Evolutionary conservation across 2,329 filamentous ascomycete genomes (phyloP), one percentile per base, ranked within the genome.

Genomic region (Phoma sp.): DNA sequence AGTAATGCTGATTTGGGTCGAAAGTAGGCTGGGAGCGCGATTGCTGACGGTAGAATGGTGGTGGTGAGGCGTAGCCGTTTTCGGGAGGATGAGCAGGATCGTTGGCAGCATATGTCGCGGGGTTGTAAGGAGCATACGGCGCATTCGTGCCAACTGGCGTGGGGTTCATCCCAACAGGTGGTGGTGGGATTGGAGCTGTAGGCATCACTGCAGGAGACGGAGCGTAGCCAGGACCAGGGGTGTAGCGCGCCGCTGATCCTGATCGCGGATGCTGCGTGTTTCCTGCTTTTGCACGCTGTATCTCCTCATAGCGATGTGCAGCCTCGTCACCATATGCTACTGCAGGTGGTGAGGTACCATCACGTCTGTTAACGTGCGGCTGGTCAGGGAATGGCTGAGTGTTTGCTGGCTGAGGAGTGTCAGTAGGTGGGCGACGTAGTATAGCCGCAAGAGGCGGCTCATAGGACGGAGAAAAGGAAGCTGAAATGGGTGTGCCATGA

Each of bases 401-500:
- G 31, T 53, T 41, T 51, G 58, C 50, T 54, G 69, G 65, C 70
- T 74, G 69, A 29, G 62, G 64, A 24, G 68, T 49, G 68, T 75
- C 69, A 75, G 73, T 72, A 41, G 51, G 53, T 55, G 72, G 61
- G 31, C 62, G 68, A 37, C 63, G 65, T 44, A 74, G 60, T 36
- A 73, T 49, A 24, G 70, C 62, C 44, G 73, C 73, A 57, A 73
- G 60, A 64, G 72, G 73, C 62, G 73, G 72, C 54, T 73, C 70
- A 48, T 68, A 71, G 57, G 73, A 74, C 7, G 72, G 72, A 56
- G 64, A 64, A 49, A 74, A 73, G 54, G 62, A 46, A 51, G 64
- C 62, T 48, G 61, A 60, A 49, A 75, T 55, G 12, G 73, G 69
- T 57, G 73, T 71, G 53, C 63, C 65, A 43, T 57, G 58, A 55